Conservation (phyloP, 805 yeast genomes). For the Candida sphagnicola region DNA sequence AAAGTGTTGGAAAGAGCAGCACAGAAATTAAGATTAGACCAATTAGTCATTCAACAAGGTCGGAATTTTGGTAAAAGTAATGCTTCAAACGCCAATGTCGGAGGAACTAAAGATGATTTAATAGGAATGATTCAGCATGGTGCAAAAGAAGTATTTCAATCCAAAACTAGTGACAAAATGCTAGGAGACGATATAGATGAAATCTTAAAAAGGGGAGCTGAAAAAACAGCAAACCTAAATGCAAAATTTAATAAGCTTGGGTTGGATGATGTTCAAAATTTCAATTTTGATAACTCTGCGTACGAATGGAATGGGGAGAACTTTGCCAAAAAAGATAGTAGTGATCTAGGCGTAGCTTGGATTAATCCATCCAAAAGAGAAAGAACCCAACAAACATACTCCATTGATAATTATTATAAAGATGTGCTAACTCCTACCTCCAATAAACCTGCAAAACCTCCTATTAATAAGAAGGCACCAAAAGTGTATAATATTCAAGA, state of each 20-base stretch:
- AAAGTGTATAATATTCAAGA: slow-evolving; percentile 63
- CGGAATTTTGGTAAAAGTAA: slow-evolving; percentile 44
- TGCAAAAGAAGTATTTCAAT: slow-evolving; percentile 81
- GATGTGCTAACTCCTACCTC: slow-evolving; percentile 51
- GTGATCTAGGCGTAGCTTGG: slow-evolving; percentile 48
- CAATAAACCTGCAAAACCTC: slow-evolving; percentile 6
- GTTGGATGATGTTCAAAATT: slow-evolving; percentile 88
- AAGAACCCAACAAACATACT: slow-evolving; percentile 73
- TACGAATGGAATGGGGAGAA: slow-evolving; percentile 97
- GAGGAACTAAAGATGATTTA: slow-evolving; percentile 76
- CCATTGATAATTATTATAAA: slow-evolving; percentile 71
- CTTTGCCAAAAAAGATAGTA: slow-evolving; percentile 54
- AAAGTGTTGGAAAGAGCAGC: slow-evolving; percentile 95
- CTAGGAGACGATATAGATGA: slow-evolving; percentile 75
- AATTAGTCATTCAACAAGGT: slow-evolving; percentile 93
- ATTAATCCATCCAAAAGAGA: slow-evolving; percentile 74
- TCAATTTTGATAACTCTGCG: slow-evolving; percentile 82
- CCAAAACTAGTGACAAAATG: slow-evolving; percentile 23
- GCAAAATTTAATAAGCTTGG: slow-evolving; percentile 83
- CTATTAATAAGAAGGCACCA: slow-evolving; percentile 44
- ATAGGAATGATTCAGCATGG: slow-evolving; percentile 97
- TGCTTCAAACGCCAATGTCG: slow-evolving; percentile 33
- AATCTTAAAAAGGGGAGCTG: slow-evolving; percentile 75
- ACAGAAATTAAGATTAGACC: slow-evolving; percentile 87
- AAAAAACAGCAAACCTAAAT: slow-evolving; percentile 73